Base-by-base conservation (phyloP, 805 yeast species). In the Metschnikowia reukaufii region DNA sequence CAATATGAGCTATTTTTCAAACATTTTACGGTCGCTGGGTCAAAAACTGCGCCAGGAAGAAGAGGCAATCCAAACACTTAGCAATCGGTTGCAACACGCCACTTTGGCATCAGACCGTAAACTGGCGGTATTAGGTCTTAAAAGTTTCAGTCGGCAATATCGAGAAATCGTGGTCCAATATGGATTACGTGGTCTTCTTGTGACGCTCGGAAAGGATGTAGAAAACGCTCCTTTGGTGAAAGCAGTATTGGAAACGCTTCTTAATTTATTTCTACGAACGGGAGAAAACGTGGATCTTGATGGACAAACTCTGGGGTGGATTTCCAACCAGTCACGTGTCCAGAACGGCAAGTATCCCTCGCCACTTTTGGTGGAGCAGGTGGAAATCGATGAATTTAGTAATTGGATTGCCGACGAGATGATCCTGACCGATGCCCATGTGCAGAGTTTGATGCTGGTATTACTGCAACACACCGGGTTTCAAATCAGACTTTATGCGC, bases 351-450 rank as follows among this genome's bases (percentile, higher is more conserved):
- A 84, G 58, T 86, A 86, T 54, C 88, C 91, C 0, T 82, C 90
- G 2, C 94, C 94, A 2, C 67, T 83, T 16, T 68, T 82, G 21
- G 67, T 78, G 64, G 81, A 77, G 41, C 78, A 78, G 36, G 76
- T 75, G 3, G 66, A 72, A 4, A 79, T 82, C 10, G 98, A 91
- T 62, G 96, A 89, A 59, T 87, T 94, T 54, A 87, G 97, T 0
- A 68, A 91, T 46, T 91, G 97, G 96, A 87, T 94, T 27, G 89
- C 98, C 0, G 99, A 94, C 66, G 97, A 89, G 59, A 72, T 94
- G 57, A 86, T 91, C 1, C 91, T 87, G 49, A 66, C 64, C 40
- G 65, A 58, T 15, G 65, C 59, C 21, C 52, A 63, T 16, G 49
- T 72, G 33, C 47, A 52, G 16, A 52, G 62, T 32, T 50, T 73